Percentiles rank a stretch among this genome's conserved stretches.
Conservation (phyloP, 1,284 basidiomycete genomes). For the Ceratobasidium sp. region DNA sequence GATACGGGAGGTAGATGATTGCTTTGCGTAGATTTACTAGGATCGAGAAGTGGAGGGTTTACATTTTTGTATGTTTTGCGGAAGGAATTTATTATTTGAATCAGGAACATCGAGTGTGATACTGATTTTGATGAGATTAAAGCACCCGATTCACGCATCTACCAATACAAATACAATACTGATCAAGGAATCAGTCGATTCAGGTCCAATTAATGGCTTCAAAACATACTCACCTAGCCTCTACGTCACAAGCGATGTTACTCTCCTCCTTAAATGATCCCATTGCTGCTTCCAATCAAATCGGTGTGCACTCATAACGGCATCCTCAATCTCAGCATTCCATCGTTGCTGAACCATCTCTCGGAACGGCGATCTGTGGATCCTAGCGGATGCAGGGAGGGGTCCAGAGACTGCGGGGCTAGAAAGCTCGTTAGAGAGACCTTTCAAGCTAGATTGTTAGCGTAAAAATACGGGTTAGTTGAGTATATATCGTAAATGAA, state of each 20-base stretch:
- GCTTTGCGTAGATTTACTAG: background rate
- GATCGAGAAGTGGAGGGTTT: too few relatives aligned
- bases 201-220: background rate
- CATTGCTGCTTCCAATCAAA: constrained; percentile 40
- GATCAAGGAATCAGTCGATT: background rate
- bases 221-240: background rate
- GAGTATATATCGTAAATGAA: background rate
- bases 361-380: constrained; percentile 37
- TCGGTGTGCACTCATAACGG: constrained; percentile 22
- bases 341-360: constrained; percentile 34
- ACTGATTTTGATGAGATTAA: too few relatives aligned
- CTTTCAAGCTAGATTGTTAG: background rate
- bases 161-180: constrained; percentile 6
- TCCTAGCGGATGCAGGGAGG: constrained; percentile 26
- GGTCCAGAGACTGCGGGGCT: constrained; percentile 19
- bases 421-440: constrained; percentile 21
- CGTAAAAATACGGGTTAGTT: background rate
- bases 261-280: constrained; percentile 38
- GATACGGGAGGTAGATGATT: constrained; percentile 33
- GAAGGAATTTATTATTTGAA: constrained; percentile 2
- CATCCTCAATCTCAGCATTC: constrained; percentile 35
- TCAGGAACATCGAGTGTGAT: too few relatives aligned
- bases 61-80: background rate
- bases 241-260: constrained; percentile 21
- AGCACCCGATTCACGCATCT: too few relatives aligned